A percentile compares a stretch with the other conserved stretches of the same genome.
phyloP scores from a whole-genome alignment of 2,329 filamentous ascomycete genomes.

The Tolypocladium album region DNA sequence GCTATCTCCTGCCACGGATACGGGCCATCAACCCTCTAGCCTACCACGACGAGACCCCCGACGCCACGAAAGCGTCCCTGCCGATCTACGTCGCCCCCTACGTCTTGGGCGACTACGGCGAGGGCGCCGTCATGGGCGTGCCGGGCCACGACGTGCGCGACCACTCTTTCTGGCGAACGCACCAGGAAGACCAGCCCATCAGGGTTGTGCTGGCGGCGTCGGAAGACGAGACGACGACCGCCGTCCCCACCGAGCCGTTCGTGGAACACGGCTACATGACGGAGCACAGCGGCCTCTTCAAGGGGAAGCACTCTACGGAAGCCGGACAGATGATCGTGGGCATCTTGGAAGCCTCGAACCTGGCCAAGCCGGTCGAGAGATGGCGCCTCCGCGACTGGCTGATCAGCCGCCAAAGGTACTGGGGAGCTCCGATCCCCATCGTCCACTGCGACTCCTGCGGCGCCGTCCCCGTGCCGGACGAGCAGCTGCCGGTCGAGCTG shows the following conservation, averaged over 20 bases:
- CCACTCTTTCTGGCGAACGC: conserved; percentile 67
- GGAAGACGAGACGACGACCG: conserved; percentile 34
- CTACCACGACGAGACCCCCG: conserved; percentile 37
- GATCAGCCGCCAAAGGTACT: conserved; percentile 85
- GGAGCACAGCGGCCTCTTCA: conserved; percentile 51
- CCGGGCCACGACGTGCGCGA: conserved; percentile 76
- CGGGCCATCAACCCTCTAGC: conserved; percentile 56
- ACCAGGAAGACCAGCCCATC: conserved; percentile 49
- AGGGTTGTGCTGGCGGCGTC: conserved; percentile 49
- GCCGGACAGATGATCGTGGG: conserved; percentile 51
- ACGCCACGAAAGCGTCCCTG: conserved; percentile 43
- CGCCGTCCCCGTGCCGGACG: conserved; percentile 63
- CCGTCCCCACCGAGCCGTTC: conserved; percentile 42
- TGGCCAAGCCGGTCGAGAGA: conserved; percentile 55
- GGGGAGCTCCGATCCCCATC: conserved; percentile 85
- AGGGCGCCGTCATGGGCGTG: conserved; percentile 86
- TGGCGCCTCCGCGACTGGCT: conserved; percentile 86
- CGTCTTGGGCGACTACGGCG: conserved; percentile 75
- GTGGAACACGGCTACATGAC: conserved; percentile 58
- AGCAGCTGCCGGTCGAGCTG: conserved; percentile 66
- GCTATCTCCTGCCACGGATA: conserved; percentile 54
- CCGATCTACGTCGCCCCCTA: conserved; percentile 79
- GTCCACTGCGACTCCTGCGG: conserved; percentile 72
- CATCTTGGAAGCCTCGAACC: conserved; percentile 40
- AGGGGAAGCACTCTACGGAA: conserved; percentile 50